These are phyloP conservation scores for Cyberlindnera xishuangbannaensis DNA, from an alignment of 805 yeast genomes.

Conservation along the genomic window DNA sequence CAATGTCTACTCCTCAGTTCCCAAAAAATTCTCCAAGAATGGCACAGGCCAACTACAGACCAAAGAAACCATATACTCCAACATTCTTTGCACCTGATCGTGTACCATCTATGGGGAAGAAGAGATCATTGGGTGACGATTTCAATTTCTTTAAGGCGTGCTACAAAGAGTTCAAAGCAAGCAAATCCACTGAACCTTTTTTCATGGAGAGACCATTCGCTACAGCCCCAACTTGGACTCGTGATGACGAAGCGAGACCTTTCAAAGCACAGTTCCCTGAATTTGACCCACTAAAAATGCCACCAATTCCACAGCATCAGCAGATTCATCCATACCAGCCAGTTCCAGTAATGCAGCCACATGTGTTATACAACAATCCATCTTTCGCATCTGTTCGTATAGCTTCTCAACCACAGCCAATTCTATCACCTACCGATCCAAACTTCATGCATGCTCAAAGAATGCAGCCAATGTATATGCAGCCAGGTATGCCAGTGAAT, in stretches of 20 bases:
- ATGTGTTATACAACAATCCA: constrained; percentile 11
- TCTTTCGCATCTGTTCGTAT: constrained; percentile 13
- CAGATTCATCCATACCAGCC: constrained; percentile 9
- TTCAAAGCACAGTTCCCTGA: constrained; percentile 48
- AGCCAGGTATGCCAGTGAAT: constrained; percentile 10
- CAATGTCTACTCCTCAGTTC: constrained; percentile 16
- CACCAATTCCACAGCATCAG: constrained; percentile 9
- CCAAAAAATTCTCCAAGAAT: constrained; percentile 22
- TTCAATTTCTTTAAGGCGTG: constrained; percentile 25
- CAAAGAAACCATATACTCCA: constrained; percentile 7
- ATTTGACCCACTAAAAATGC: constrained; percentile 10
- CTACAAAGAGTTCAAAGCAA: constrained; percentile 20
- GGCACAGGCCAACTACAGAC: constrained; percentile 7
- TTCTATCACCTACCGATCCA: constrained; percentile 9
- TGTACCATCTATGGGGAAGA: constrained; percentile 24
- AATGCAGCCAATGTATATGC: constrained; percentile 14
- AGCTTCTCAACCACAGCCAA: constrained; percentile 12
- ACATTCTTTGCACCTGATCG: constrained; percentile 19
- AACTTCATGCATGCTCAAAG: constrained; percentile 9
- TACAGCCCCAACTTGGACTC: constrained; percentile 73
- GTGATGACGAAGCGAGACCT: constrained; percentile 40
- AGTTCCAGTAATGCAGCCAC: constrained; percentile 19
- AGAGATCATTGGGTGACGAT: constrained; percentile 20
- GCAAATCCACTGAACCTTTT: constrained; percentile 26
- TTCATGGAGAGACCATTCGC: constrained; percentile 57